Evolutionary conservation across 805 yeast genomes (phyloP), one percentile per base, ranked within the genome.

Genomic region (Lachancea thermotolerans): DNA sequence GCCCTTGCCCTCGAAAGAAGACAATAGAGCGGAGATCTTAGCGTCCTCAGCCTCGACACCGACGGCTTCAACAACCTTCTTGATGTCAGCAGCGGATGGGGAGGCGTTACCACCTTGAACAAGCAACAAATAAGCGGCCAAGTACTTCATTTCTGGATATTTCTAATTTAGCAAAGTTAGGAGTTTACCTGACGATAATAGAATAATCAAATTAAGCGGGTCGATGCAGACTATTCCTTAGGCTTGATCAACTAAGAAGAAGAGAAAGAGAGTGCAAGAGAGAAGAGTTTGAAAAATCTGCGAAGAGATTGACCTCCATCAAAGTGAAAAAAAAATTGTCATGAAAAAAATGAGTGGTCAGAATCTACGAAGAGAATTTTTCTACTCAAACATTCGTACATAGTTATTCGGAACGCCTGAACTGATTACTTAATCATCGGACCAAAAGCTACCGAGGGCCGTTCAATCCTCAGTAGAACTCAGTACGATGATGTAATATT

Each of bases 121-220:
- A 71, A 85, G 82, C 75, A 85, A 81, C 74, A 85, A 82, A 79
- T 85, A 85, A 75, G 95, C 91, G 75, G 95, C 95, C 77, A 85
- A 78, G 82, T 85, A 85, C 77, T 84, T 85, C 93, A 85, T 79
- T 74, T 61, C 45, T 48, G 25, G 37, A 30, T 30, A 30, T 12
- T 30, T 37, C 30, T 21, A 40, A 25, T 32, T 18, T 18, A 32
- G 16, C 36, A 39, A 30, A 39, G 37, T 15, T 15, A 15, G 37
- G 15, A 44, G 33, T 41, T 51, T 25, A 38, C n/a, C 21, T 12
- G 46, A 43, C 46, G 46, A 38, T 43, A 50, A 47, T 57, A 63
- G 60, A 63, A 63, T 63, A 63, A 63, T 63, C 67, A 60, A 53
- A 63, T 60, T 64, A 61, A 59, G 64, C 66, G 49, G 42, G 47